phyloP scores from a whole-genome alignment of 129 eudicot genomes.

The Helianthus tuberosus region DNA sequence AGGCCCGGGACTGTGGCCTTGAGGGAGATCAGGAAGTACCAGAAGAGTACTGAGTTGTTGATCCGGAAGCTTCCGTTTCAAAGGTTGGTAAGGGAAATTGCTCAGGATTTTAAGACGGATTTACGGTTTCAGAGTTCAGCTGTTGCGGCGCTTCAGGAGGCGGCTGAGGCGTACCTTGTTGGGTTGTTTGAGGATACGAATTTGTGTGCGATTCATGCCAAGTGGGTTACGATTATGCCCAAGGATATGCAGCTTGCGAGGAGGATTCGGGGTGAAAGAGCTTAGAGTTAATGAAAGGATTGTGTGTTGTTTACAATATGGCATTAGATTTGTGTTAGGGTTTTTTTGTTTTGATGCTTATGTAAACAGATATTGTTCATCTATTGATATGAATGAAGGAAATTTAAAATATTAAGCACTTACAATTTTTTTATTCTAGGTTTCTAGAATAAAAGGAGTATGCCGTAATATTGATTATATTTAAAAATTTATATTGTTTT shows the following conservation, averaged over 20 bases:
- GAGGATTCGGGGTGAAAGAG: background rate
- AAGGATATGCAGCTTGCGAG: slow-evolving; percentile 1
- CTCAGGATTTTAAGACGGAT: slow-evolving; percentile 4
- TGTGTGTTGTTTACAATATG: background rate
- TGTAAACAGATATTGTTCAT: background rate
- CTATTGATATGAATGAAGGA: background rate
- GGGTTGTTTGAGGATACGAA: slow-evolving; percentile 1
- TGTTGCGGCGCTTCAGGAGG: background rate
- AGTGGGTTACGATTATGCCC: background rate
- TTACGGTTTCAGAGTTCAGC: background rate
- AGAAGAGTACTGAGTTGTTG: background rate
- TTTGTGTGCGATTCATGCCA: slow-evolving; percentile 4
- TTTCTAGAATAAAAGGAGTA: no score
- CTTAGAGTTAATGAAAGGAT: background rate
- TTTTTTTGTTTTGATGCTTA: background rate
- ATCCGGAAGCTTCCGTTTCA: slow-evolving; percentile 8
- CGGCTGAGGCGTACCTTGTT: background rate
- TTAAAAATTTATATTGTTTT: no score
- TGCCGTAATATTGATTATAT: no score
- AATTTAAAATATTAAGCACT: no score
- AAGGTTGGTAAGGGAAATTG: background rate
- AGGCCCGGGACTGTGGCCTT: background rate
- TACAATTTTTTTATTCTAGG: no score
- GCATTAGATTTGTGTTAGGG: background rate
- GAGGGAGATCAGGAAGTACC: slow-evolving; percentile 5